These are phyloP conservation scores for Collybiopsis confluens DNA, from an alignment of 768 basidiomycete genomes.

Conservation along the genomic window DNA sequence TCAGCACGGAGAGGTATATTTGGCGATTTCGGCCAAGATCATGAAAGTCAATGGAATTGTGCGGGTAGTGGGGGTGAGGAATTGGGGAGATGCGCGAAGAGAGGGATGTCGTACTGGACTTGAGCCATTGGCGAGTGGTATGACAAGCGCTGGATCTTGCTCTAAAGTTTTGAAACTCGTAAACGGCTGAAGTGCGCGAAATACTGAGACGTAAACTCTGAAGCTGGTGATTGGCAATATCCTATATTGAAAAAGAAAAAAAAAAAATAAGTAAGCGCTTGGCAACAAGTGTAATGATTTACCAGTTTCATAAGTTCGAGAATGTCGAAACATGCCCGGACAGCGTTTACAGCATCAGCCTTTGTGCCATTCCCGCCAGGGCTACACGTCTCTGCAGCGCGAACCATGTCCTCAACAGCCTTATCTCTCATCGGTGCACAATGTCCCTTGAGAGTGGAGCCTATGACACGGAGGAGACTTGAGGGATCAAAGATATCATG, in stretches of 20 bases:
- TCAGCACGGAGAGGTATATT: slow-evolving; percentile 52
- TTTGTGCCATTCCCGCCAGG: slow-evolving; percentile 51
- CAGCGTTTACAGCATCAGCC: slow-evolving; percentile 64
- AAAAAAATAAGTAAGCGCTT: slow-evolving; percentile 17
- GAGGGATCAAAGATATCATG: slow-evolving; percentile 76
- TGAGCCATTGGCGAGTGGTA: slow-evolving; percentile 64
- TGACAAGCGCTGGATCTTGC: slow-evolving; percentile 29
- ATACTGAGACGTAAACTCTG: slow-evolving; percentile 91
- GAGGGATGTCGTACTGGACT: slow-evolving; percentile 44
- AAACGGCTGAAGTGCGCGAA: slow-evolving; percentile 70
- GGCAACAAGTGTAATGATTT: slow-evolving; percentile 12
- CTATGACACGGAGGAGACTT: slow-evolving; percentile 74
- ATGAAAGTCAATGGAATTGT: slow-evolving; percentile 37
- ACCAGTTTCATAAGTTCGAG: slow-evolving; percentile 95
- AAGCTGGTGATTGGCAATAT: slow-evolving; percentile 95
- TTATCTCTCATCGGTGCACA: slow-evolving; percentile 92
- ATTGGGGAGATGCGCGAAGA: slow-evolving; percentile 29
- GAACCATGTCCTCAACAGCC: slow-evolving; percentile 80
- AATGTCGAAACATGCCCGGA: slow-evolving; percentile 84
- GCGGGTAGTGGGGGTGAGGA: slow-evolving; percentile 40
- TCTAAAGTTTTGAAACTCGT: slow-evolving; percentile 77
- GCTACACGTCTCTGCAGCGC: slow-evolving; percentile 55
- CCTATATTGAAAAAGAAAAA: slow-evolving; percentile 44
- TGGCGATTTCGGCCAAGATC: slow-evolving; percentile 48
- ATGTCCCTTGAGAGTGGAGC: slow-evolving; percentile 79